Base-by-base conservation (phyloP, 1,284 basidiomycete genomes). In the Ceraceosorus guamensis region DNA sequence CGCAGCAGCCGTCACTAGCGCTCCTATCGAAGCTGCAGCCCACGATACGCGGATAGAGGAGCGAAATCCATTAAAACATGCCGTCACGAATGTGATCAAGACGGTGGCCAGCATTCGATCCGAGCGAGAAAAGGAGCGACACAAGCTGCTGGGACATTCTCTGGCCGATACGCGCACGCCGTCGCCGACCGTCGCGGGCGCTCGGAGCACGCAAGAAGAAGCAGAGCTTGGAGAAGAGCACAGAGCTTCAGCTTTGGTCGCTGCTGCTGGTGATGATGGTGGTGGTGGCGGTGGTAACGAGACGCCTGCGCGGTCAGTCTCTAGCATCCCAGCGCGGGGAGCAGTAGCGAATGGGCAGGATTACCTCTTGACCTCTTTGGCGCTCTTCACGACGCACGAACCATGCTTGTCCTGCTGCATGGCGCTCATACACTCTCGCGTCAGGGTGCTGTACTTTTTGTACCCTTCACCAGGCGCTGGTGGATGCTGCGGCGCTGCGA, bases 361-460 rank as follows among this genome's bases (percentile, higher is more conserved):
- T 56, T 76, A 76, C 60, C 63, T 76, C 32, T 63, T 76, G 5
- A 75, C 66, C 31, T 55, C 57, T 1, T 61, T 75, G 0, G 53
- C 62, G 2, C 59, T 76, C 2, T 76, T 75, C 44, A 60, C 64
- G 0, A 68, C 73, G 30, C 69, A 72, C 57, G 73, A 76, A 55
- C 73, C 73, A 7, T 76, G 73, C 55, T 56, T 68, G 3, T 70
- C 67, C 51, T 76, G 73, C 62, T 60, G 59, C 30, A 76, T 76
- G 73, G 68, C 72, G 0, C 63, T 76, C 2, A 54, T 76, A 14
- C 73, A 76, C 48, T 70, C 67, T 1, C 62, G 73, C 3, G 73
- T 76, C 0, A 44, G 53, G 24, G 55, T 62, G 6, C 57, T 76
- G 1, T 70, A 55, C 56, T 75, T 75, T 46, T 56, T 76, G 16